These are phyloP conservation scores for Amphirosellinia nigrospora DNA, from an alignment of 495 filamentous ascomycete species.

Conservation along the genomic window DNA sequence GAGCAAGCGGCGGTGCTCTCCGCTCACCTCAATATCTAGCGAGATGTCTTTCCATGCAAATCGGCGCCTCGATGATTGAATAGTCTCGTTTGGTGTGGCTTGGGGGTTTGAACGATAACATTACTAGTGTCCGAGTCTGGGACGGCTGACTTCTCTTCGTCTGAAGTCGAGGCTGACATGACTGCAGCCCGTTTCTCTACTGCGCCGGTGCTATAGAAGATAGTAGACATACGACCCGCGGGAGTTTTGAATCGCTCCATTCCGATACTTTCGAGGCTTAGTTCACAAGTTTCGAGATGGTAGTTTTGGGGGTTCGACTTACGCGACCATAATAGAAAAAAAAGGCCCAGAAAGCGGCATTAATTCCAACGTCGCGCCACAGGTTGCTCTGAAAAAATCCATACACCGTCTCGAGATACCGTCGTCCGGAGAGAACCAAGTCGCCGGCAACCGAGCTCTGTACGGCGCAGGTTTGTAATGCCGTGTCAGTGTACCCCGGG, in stretches of 20 bases:
- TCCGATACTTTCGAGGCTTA: conserved; percentile 31
- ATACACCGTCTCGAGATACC: conserved; percentile 65
- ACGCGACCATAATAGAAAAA: conserved; percentile 55
- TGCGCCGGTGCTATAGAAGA: conserved; percentile 30
- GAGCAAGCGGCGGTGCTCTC: conserved; percentile 68
- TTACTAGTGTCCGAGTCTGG: not conserved
- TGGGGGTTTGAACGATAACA: not conserved
- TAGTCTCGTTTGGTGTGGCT: not conserved
- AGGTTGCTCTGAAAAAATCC: conserved; percentile 65
- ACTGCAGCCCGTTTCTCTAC: conserved; percentile 45
- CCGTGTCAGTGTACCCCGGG: conserved; percentile 52
- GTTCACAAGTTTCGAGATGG: not conserved
- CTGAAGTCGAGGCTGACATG: conserved; percentile 17
- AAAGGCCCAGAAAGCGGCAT: conserved; percentile 71
- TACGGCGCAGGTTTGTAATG: conserved; percentile 62
- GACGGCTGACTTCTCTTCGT: conserved; percentile 1
- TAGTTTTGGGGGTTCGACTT: conserved; percentile 48
- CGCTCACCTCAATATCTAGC: conserved; percentile 85
- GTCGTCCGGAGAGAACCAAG: conserved; percentile 61
- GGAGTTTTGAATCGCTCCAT: conserved; percentile 38
- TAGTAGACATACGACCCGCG: conserved; percentile 37
- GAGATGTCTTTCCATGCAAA: conserved; percentile 81
- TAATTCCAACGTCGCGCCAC: conserved; percentile 82
- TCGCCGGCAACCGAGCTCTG: conserved; percentile 66
- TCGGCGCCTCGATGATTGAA: conserved; percentile 56